phyloP scores from a whole-genome alignment of 2,329 filamentous ascomycete species.

The Neoscytalidium dimidiatum region DNA sequence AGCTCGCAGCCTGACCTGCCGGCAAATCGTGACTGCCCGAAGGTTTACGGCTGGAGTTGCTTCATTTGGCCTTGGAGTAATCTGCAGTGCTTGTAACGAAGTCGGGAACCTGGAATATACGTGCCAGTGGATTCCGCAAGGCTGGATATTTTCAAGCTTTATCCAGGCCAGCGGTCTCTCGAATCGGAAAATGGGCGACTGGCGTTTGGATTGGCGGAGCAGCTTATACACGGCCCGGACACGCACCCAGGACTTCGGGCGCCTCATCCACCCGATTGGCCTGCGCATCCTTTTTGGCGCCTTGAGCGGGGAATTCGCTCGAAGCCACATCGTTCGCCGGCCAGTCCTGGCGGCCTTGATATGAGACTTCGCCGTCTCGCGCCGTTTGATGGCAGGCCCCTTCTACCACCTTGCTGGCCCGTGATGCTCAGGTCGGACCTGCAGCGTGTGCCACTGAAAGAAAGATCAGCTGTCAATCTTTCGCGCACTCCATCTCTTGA shows the following conservation, averaged over 20 bases:
- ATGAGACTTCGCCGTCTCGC: neutral
- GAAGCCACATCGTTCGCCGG: neutral
- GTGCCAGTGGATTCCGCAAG: neutral
- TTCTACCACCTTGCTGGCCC: neutral
- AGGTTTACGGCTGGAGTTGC: neutral
- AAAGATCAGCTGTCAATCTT: neutral
- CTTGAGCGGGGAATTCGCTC: neutral
- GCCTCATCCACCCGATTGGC: conserved; percentile 6
- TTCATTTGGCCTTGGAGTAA: neutral
- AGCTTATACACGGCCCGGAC: neutral
- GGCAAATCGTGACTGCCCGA: neutral
- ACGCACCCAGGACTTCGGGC: neutral
- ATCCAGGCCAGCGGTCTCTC: neutral
- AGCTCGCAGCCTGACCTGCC: neutral
- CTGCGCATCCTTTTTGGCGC: neutral
- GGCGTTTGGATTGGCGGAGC: neutral
- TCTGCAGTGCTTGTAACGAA: neutral
- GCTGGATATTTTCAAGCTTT: neutral
- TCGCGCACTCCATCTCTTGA: neutral
- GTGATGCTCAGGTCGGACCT: neutral
- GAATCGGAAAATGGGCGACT: conserved; percentile 1
- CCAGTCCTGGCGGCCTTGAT: neutral
- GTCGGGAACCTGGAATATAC: neutral
- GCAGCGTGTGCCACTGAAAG: neutral
- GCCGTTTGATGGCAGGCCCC: neutral